A percentile compares a stretch with the other conserved stretches of the same genome.
These are phyloP conservation scores for Talaromyces proteolyticus DNA, from an alignment of 495 filamentous ascomycete species.

Conservation along the genomic window DNA sequence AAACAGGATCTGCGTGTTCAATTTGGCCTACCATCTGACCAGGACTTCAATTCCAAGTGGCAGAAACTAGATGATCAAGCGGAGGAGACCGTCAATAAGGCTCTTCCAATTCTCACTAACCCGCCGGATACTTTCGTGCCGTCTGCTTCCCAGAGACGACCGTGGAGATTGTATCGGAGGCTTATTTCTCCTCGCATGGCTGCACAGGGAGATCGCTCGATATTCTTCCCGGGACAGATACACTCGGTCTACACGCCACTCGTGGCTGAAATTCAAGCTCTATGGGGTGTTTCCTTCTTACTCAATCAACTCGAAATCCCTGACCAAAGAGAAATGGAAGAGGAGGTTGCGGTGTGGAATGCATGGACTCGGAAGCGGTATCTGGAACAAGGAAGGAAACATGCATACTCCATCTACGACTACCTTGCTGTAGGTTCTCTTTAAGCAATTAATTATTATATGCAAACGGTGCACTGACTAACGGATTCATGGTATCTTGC, in stretches of 20 bases:
- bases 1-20: neutral
- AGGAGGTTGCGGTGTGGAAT: conserved; percentile 28
- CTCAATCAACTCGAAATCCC: conserved; percentile 22
- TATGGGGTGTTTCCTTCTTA: conserved; percentile 62
- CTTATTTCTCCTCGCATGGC: conserved; percentile 30
- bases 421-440: conserved; percentile 6
- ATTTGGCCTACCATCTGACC: conserved; percentile 1
- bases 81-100: conserved; percentile 17
- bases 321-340: conserved; percentile 16
- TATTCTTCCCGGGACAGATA: conserved; percentile 54
- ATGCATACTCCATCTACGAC: conserved; percentile 24
- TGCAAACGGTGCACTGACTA: neutral
- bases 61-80: conserved; percentile 15
- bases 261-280: conserved; percentile 56
- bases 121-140: neutral
- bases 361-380: conserved; percentile 34
- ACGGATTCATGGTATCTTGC: neutral
- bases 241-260: conserved; percentile 49
- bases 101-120: conserved; percentile 13
- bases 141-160: neutral
- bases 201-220: conserved; percentile 52
- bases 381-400: conserved; percentile 14
- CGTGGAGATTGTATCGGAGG: conserved; percentile 51
- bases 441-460: neutral
- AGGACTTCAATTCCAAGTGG: conserved; percentile 9